Evolutionary conservation across 129 eudicot genomes (phyloP).

Genomic region (carrot (Daucus carota)): DNA sequence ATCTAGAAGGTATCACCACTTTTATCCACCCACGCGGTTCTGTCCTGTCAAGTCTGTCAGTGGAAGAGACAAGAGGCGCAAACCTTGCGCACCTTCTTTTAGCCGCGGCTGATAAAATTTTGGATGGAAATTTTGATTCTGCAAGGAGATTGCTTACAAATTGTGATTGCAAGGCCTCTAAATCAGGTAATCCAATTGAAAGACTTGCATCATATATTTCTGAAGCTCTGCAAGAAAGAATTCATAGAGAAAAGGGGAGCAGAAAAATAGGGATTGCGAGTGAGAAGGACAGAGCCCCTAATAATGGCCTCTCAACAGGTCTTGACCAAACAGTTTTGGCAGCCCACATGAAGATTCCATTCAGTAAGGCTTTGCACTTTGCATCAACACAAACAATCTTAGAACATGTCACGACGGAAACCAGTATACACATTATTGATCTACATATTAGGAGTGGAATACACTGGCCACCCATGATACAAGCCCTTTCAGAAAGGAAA

Average conservation of each 20-base stretch:
- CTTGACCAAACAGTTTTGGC: slow-evolving; percentile 35
- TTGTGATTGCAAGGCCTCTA: slow-evolving; percentile 37
- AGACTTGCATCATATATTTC: slow-evolving; percentile 37
- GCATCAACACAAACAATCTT: slow-evolving; percentile 45
- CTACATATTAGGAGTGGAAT: slow-evolving; percentile 55
- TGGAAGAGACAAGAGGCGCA: slow-evolving; percentile 46
- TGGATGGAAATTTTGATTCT: slow-evolving; percentile 28
- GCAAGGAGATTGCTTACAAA: slow-evolving; percentile 33
- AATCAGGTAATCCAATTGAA: slow-evolving; percentile 40
- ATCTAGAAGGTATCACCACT: slow-evolving; percentile 30
- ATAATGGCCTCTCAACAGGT: slow-evolving; percentile 26
- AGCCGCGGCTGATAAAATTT: slow-evolving; percentile 49
- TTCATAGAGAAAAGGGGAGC: slow-evolving; percentile 41
- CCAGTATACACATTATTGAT: slow-evolving; percentile 50
- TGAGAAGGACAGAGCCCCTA: slow-evolving; percentile 10
- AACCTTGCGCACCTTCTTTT: slow-evolving; percentile 54
- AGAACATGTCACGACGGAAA: slow-evolving; percentile 28
- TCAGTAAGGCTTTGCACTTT: slow-evolving; percentile 45
- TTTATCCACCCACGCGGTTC: slow-evolving; percentile 48
- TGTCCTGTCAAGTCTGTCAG: slow-evolving; percentile 30
- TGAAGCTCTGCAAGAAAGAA: slow-evolving; percentile 33
- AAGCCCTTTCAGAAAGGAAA: slow-evolving; percentile 37
- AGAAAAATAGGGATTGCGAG: slow-evolving; percentile 4
- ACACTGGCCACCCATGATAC: slow-evolving; percentile 51
- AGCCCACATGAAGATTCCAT: slow-evolving; percentile 40